Evolutionary conservation across 1,284 basidiomycete genomes (phyloP).

Genomic region (Microbotryum lychnidis-dioicae): DNA sequence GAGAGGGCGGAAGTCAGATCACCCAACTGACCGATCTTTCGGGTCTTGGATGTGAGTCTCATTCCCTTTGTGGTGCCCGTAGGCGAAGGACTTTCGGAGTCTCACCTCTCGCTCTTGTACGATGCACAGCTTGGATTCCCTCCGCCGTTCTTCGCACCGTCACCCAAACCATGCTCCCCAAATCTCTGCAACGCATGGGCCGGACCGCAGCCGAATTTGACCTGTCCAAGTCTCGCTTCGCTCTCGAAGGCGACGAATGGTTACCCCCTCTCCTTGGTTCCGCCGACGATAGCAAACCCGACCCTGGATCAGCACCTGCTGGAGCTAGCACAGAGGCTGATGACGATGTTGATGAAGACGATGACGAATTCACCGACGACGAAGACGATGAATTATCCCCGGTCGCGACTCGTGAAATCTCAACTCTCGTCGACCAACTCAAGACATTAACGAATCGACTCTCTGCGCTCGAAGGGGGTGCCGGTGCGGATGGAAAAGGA

Average conservation of each 20-base stretch:
- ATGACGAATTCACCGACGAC: neutral
- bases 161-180: slow-evolving; percentile 32
- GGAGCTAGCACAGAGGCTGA: slow-evolving; percentile 4
- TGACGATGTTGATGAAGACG: slow-evolving; percentile 8
- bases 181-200: slow-evolving; percentile 31
- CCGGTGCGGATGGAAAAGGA: too few species aligned
- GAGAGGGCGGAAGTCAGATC: slow-evolving; percentile 16
- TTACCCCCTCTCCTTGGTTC: slow-evolving; percentile 31
- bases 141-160: slow-evolving; percentile 28
- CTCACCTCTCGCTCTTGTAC: neutral
- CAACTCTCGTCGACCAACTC: slow-evolving; percentile 18
- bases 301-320: neutral
- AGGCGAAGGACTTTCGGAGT: too few species aligned
- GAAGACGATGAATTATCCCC: neutral
- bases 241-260: slow-evolving; percentile 19
- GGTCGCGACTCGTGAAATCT: slow-evolving; percentile 12
- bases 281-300: neutral
- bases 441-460: slow-evolving; percentile 15
- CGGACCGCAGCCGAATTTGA: slow-evolving; percentile 7
- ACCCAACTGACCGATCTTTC: slow-evolving; percentile 26
- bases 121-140: slow-evolving; percentile 12
- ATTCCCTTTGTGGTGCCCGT: too few species aligned
- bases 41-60: slow-evolving; percentile 18
- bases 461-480: slow-evolving; percentile 14
- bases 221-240: neutral